Conservation (phyloP, 768 basidiomycete species). For the Lactifluus piperatus region DNA sequence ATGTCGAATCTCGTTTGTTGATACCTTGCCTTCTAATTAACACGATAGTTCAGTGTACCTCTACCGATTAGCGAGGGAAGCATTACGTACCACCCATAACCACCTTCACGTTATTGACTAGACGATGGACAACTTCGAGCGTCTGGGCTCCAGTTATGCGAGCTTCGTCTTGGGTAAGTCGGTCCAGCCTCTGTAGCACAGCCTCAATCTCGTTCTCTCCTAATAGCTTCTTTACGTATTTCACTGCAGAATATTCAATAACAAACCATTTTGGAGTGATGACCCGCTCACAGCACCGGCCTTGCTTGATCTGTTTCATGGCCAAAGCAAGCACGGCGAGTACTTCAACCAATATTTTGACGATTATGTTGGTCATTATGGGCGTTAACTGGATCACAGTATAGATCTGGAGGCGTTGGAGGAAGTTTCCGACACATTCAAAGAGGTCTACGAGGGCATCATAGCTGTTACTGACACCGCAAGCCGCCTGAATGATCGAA, state of each 20-base stretch:
- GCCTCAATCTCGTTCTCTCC: background rate
- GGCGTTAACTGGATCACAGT: background rate
- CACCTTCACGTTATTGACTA: background rate
- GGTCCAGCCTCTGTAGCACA: background rate
- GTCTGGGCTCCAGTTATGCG: background rate
- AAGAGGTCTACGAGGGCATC: background rate
- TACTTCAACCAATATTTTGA: background rate
- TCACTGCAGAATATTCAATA: background rate
- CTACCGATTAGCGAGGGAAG: background rate
- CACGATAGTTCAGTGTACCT: background rate
- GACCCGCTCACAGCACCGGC: background rate
- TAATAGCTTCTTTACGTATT: background rate
- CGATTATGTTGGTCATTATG: background rate
- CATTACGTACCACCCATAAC: background rate
- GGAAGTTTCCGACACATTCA: background rate
- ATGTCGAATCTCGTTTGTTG: background rate
- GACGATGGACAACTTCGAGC: background rate
- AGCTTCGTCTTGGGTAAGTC: background rate
- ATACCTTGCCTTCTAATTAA: background rate
- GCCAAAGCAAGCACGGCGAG: background rate
- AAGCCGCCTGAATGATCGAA: background rate
- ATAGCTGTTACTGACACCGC: background rate
- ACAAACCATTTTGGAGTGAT: background rate
- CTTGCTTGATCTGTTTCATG: background rate
- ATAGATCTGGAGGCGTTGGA: background rate